A percentile compares a stretch with the other conserved stretches of the same genome.
phyloP scores from a whole-genome alignment of 352 stramenopile species.

The Pythium angustatum region DNA sequence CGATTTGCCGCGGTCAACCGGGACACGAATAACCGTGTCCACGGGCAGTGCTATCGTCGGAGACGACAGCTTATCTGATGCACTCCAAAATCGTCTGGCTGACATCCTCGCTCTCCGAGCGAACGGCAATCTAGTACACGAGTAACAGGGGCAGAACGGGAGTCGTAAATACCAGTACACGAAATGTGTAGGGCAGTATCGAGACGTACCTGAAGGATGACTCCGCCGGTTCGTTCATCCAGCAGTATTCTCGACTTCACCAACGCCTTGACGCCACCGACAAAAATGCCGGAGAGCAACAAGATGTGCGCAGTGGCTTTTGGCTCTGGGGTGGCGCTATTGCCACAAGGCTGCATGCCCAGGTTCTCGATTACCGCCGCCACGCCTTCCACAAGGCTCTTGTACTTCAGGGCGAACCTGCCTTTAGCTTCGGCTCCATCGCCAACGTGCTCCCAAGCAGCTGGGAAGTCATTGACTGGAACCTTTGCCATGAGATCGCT shows the following conservation, averaged over 20 bases:
- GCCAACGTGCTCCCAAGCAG: slow-evolving; percentile 95
- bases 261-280: slow-evolving; percentile 93
- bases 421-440: slow-evolving; percentile 95
- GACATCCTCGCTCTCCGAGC: slow-evolving; percentile 93
- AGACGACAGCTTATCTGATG: slow-evolving; percentile 82
- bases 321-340: slow-evolving; percentile 87
- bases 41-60: background rate
- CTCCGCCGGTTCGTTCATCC: slow-evolving; percentile 85
- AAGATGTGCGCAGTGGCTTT: slow-evolving; percentile 95
- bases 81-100: slow-evolving; percentile 97
- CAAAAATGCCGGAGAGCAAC: slow-evolving; percentile 96
- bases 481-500: slow-evolving; percentile 98
- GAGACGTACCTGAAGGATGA: slow-evolving; percentile 91
- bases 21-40: too few relatives aligned
- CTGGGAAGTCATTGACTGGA: slow-evolving; percentile 94
- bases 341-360: slow-evolving; percentile 97
- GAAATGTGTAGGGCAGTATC: too few relatives aligned
- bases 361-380: slow-evolving; percentile 95
- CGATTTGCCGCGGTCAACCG: too few relatives aligned
- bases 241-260: slow-evolving; percentile 96
- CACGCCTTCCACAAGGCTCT: slow-evolving; percentile 95
- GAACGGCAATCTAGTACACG: slow-evolving; percentile 92
- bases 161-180: too few relatives aligned
- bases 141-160: too few relatives aligned
- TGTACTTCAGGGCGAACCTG: slow-evolving; percentile 97